Base-by-base conservation (phyloP, 192 early-diverging fungal species). In the Dimargaris xerosporica region DNA sequence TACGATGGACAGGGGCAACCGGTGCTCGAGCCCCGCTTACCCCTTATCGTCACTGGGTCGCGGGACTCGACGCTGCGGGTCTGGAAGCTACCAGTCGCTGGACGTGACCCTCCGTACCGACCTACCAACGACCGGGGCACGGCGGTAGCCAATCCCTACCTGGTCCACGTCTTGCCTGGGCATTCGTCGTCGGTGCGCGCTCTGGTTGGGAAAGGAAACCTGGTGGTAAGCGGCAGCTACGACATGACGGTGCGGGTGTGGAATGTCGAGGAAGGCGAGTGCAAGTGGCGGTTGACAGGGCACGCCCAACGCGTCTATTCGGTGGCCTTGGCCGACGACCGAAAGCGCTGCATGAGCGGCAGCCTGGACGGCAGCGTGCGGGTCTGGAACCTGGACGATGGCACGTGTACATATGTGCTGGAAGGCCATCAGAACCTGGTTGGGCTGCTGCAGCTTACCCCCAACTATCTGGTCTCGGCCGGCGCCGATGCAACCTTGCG, bases 221-320 rank as follows among this genome's bases (percentile, higher is more conserved):
- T 82, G 10, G 73, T 98, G 13, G 89, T 94, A 6, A 90, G 86
- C 62, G 96, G 96, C 0, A 88, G 85, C 41, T 99, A 97, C 69
- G 96, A 99, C 70, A 76, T 75, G 62, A 82, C 85, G 0, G 89
- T 99, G 2, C 78, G 95, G 42, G 81, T 95, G 5, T 99, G 96
- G 96, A 82, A 99, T 67, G 73, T 90, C 3, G 62, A 67, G 31
- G 86, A 78, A 0, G 96, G 96, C 11, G 63, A 74, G 21, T 68
- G 78, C 25, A 65, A 86, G 23, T 85, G 89, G 68, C 70, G 71
- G 12, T 81, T 91, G 50, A 71, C 82, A 34, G 96, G 93, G 39
- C 96, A 99, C 70, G 78, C 83, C 23, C 85, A 93, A 67, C 93
- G 94, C 66, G 96, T 99, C 12, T 99, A 99, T 70, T 89, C 88